Conservation (phyloP, 441 rosid species). For the Erysimum pusillum region DNA sequence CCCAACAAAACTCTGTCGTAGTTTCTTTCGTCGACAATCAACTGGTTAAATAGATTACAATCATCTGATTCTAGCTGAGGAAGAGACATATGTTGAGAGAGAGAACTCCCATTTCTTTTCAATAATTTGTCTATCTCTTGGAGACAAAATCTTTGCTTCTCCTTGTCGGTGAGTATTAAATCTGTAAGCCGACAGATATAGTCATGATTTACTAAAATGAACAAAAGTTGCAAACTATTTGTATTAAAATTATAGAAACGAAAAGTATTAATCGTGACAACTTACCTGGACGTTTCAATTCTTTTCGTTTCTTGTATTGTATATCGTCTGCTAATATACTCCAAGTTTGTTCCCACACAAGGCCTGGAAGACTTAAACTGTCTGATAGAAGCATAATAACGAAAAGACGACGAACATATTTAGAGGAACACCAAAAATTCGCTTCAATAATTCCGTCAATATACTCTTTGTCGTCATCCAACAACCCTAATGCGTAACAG, state of each 20-base stretch:
- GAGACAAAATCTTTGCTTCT: no score
- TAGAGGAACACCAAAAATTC: no score
- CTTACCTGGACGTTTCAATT: background rate
- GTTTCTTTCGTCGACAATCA: background rate
- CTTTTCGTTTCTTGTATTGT: no score
- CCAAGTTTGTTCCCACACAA: background rate
- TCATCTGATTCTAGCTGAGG: background rate
- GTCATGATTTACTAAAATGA: no score
- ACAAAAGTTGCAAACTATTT: no score
- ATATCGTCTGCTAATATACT: background rate
- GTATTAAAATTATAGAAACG: no score
- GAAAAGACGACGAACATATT: background rate
- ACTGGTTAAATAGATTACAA: no score
- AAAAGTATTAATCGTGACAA: no score
- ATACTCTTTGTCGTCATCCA: background rate
- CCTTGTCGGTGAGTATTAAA: no score
- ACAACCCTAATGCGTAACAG: background rate
- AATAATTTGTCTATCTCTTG: no score
- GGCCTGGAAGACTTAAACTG: background rate
- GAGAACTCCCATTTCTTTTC: background rate
- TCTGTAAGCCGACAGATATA: no score
- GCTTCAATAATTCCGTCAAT: background rate
- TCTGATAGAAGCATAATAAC: background rate
- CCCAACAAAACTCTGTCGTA: background rate
- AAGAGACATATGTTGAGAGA: no score